Evolutionary conservation across 148 eudicot species (phyloP).

Genomic region (Suaeda aralocaspica): DNA sequence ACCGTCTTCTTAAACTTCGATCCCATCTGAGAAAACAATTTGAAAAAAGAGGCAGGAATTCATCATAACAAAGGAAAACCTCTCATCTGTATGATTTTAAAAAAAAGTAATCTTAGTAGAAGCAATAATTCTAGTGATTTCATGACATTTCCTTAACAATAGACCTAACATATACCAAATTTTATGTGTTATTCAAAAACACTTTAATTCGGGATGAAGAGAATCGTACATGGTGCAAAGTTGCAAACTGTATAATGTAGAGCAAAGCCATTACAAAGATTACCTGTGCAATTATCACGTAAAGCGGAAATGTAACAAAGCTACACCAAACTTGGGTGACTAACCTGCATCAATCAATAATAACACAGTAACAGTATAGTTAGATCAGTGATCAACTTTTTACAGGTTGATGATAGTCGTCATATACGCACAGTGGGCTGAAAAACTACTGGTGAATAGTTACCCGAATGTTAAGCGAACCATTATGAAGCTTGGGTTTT

Average conservation of each 20-base stretch:
- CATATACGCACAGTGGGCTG: background rate
- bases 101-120: too few species aligned
- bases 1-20: constrained; percentile 60
- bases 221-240: too few species aligned
- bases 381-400: background rate
- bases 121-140: too few species aligned
- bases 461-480: constrained; percentile 79
- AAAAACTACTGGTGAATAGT: background rate
- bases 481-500: constrained; percentile 36
- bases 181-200: background rate
- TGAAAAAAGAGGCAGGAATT: background rate
- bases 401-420: background rate
- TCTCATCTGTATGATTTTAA: too few species aligned
- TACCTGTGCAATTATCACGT: constrained; percentile 72
- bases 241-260: background rate
- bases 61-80: too few species aligned
- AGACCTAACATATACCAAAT: background rate
- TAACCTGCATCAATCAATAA: constrained; percentile 33
- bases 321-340: constrained; percentile 77
- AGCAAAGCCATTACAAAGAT: background rate
- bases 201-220: too few species aligned
- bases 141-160: background rate
- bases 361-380: background rate
- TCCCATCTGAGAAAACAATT: constrained; percentile 50
- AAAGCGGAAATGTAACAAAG: constrained; percentile 75